phyloP scores from a whole-genome alignment of 1,284 basidiomycete species.

The Rhodotorula sp. region DNA sequence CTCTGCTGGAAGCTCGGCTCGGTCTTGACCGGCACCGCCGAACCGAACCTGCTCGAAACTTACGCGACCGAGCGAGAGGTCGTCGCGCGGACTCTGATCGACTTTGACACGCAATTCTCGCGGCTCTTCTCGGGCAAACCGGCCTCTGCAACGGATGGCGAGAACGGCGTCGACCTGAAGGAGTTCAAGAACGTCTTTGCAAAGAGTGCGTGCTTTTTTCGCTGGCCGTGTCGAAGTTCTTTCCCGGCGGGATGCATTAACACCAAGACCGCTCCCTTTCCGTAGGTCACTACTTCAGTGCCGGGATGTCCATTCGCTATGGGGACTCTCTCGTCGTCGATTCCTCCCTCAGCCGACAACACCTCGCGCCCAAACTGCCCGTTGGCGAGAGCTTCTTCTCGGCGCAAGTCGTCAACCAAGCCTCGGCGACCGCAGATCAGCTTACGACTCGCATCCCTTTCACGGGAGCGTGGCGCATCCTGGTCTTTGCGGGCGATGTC shows the following conservation, averaged over 20 bases:
- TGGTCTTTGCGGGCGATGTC: slow-evolving; percentile 46
- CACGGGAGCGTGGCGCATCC: slow-evolving; percentile 38
- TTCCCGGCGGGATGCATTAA: no score
- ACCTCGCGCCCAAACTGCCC: slow-evolving; percentile 41
- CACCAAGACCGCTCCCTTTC: background rate
- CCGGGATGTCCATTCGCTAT: slow-evolving; percentile 47
- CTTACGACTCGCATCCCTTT: slow-evolving; percentile 37
- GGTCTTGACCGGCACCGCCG: slow-evolving; percentile 69
- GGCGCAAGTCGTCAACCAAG: slow-evolving; percentile 42
- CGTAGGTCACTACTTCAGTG: slow-evolving; percentile 41
- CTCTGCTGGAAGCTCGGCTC: slow-evolving; percentile 56
- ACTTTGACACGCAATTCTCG: slow-evolving; percentile 60
- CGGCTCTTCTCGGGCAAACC: slow-evolving; percentile 75
- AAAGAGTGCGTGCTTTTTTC: slow-evolving; percentile 4
- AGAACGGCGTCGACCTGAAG: slow-evolving; percentile 31
- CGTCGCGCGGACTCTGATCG: slow-evolving; percentile 75
- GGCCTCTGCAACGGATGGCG: slow-evolving; percentile 26
- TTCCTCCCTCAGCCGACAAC: slow-evolving; percentile 27
- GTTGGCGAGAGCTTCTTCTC: slow-evolving; percentile 45
- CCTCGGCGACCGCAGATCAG: slow-evolving; percentile 33
- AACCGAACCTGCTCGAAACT: slow-evolving; percentile 67
- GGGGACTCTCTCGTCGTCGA: slow-evolving; percentile 41
- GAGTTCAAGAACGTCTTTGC: slow-evolving; percentile 40
- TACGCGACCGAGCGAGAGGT: slow-evolving; percentile 68
- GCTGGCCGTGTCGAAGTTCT: background rate